phyloP scores from a whole-genome alignment of 1,284 basidiomycete species.

The Microbotryomycetes sp. region DNA sequence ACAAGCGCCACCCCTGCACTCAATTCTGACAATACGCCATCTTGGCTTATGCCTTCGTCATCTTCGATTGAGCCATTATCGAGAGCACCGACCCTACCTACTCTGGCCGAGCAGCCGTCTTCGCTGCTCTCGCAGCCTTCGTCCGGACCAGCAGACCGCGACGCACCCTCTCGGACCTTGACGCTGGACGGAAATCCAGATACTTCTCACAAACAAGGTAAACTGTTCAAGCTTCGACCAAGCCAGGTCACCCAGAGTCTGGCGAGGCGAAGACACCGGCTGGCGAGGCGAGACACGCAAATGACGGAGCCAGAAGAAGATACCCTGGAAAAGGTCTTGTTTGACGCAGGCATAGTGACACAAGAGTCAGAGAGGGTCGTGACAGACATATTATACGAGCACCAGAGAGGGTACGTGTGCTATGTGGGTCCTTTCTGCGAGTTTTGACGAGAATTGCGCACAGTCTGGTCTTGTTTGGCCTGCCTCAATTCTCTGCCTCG shows the following conservation, averaged over 20 bases:
- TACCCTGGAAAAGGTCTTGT: slow-evolving; percentile 2
- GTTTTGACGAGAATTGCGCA: no score
- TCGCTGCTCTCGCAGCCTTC: background rate
- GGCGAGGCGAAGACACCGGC: background rate
- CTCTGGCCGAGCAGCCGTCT: background rate
- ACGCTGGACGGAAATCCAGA: slow-evolving; percentile 9
- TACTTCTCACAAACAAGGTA: background rate
- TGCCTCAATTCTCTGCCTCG: slow-evolving; percentile 21
- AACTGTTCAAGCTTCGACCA: background rate
- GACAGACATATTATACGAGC: slow-evolving; percentile 21
- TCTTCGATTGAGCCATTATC: background rate
- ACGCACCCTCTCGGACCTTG: slow-evolving; percentile 4
- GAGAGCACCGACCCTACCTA: background rate
- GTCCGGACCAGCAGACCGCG: background rate
- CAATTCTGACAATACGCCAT: background rate
- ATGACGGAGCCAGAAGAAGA: background rate
- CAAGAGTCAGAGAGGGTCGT: slow-evolving; percentile 17
- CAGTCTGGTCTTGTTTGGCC: slow-evolving; percentile 26
- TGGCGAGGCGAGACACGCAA: background rate
- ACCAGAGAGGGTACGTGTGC: slow-evolving; percentile 26
- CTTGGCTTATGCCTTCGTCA: slow-evolving; percentile 1
- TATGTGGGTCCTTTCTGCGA: background rate
- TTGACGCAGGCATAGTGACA: background rate
- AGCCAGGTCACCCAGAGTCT: background rate
- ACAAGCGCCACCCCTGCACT: background rate